A percentile compares a stretch with the other conserved stretches of the same genome.
Conservation (phyloP, 148 eudicot genomes). For the Nepenthes gracilis region DNA sequence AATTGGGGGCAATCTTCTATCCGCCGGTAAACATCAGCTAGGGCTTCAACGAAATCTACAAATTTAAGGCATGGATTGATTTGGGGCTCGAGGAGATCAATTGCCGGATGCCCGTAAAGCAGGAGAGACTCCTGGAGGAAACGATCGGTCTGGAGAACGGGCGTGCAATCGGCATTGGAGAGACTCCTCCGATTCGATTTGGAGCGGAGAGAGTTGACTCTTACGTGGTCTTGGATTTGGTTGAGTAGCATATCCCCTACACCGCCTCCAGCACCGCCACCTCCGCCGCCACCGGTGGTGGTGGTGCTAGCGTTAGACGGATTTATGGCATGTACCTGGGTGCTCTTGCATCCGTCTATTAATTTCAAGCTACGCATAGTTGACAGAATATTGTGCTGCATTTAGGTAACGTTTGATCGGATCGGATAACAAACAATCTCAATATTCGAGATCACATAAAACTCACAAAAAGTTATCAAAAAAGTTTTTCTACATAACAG, state of each 20-base stretch:
- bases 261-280: conserved; percentile 2
- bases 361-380: conserved; percentile 60
- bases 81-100: conserved; percentile 34
- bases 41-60: conserved; percentile 35
- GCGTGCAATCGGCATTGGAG: conserved; percentile 15
- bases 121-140: conserved; percentile 26
- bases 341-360: conserved; percentile 42
- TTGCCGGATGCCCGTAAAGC: conserved; percentile 27
- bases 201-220: conserved; percentile 55
- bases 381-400: conserved; percentile 55
- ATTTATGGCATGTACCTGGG: conserved; percentile 36
- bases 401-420: conserved; percentile 11
- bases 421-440: background rate
- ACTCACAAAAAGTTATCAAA: no score
- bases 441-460: no score
- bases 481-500: no score
- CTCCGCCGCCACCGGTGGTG: conserved; percentile 13
- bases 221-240: conserved; percentile 55
- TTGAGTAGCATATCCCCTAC: conserved; percentile 38
- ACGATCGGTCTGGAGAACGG: conserved; percentile 6
- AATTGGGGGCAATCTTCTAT: conserved; percentile 23
- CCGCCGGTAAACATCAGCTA: conserved; percentile 32
- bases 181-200: conserved; percentile 20
- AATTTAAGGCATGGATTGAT: conserved; percentile 34
- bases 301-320: conserved; percentile 8